A percentile compares a stretch with the other conserved stretches of the same genome.
These are phyloP conservation scores for Cladophialophora exuberans DNA, from an alignment of 2,329 filamentous ascomycete genomes.

Conservation along the genomic window DNA sequence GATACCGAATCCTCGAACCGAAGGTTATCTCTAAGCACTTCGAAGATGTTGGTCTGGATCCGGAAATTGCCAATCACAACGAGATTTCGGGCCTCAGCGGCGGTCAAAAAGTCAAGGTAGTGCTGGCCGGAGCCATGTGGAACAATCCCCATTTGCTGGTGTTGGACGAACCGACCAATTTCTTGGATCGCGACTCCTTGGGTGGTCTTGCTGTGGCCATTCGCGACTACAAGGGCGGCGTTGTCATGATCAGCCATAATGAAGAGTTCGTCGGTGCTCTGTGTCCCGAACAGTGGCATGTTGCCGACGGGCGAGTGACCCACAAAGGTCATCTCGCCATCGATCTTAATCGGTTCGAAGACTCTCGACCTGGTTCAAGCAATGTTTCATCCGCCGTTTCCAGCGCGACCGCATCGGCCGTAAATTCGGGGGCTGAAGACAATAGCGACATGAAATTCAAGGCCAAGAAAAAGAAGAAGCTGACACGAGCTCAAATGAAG, in stretches of 20 bases:
- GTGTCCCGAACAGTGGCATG: constrained; percentile 95
- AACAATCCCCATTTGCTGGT: constrained; percentile 98
- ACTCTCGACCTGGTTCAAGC: constrained; percentile 67
- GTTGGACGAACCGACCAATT: constrained; percentile 98
- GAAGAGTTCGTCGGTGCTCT: constrained; percentile 97
- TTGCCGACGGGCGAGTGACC: constrained; percentile 83
- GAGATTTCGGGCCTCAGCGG: constrained; percentile 94
- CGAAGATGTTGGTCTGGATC: constrained; percentile 92
- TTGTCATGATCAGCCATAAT: constrained; percentile 99
- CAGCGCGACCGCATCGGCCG: constrained; percentile 63
- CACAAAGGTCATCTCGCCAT: constrained; percentile 79
- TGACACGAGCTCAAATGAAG: constrained; percentile 95
- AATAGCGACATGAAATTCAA: constrained; percentile 82
- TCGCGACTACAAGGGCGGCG: constrained; percentile 95
- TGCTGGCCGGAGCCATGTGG: constrained; percentile 95
- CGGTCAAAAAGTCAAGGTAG: constrained; percentile 98
- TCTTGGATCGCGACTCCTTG: constrained; percentile 96
- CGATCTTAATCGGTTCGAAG: constrained; percentile 82
- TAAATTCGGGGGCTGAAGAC: constrained; percentile 84
- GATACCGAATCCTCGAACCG: constrained; percentile 90
- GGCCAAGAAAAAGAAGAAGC: constrained; percentile 75
- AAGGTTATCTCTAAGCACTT: constrained; percentile 97
- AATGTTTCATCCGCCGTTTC: constrained; percentile 63
- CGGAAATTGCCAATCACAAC: constrained; percentile 98
- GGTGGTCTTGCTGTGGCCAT: constrained; percentile 97